These are phyloP conservation scores for Salicornia ramosissima DNA, from an alignment of 148 eudicot genomes.

Conservation along the genomic window DNA sequence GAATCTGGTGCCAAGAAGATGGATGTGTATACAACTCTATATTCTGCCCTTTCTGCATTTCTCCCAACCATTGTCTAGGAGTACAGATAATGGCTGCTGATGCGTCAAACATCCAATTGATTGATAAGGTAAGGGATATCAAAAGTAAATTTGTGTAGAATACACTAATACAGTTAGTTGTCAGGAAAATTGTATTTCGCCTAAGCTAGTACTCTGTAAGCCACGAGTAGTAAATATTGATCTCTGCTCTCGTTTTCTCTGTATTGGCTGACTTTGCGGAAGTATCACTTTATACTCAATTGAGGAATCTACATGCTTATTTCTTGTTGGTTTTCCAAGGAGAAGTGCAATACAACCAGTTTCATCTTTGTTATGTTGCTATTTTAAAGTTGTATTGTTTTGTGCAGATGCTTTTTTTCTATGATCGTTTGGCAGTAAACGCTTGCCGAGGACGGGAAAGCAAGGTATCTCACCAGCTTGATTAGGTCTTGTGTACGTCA, in stretches of 20 bases:
- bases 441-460: slow-evolving; percentile 28
- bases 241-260: not conserved
- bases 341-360: not conserved
- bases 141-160: not conserved
- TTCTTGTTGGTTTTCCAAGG: not conserved
- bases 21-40: slow-evolving; percentile 72
- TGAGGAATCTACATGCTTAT: not conserved
- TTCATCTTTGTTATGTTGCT: not conserved
- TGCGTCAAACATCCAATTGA: slow-evolving; percentile 53
- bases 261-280: not conserved
- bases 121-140: slow-evolving; percentile 47
- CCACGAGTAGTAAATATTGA: not conserved
- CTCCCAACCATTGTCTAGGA: slow-evolving; percentile 56
- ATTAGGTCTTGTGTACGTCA: slow-evolving; percentile 14
- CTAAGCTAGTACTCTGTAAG: not conserved
- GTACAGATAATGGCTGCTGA: slow-evolving; percentile 74
- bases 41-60: slow-evolving; percentile 63
- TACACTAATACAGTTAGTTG: slow-evolving; percentile 8
- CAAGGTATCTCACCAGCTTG: slow-evolving; percentile 33
- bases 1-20: slow-evolving; percentile 82
- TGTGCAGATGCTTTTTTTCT: slow-evolving; percentile 58
- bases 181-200: not conserved
- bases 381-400: not conserved
- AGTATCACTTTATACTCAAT: not conserved
- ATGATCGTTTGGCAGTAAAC: slow-evolving; percentile 43